Conservation (phyloP, 345 rosid species). For the rapeseed (Brassica napus) region DNA sequence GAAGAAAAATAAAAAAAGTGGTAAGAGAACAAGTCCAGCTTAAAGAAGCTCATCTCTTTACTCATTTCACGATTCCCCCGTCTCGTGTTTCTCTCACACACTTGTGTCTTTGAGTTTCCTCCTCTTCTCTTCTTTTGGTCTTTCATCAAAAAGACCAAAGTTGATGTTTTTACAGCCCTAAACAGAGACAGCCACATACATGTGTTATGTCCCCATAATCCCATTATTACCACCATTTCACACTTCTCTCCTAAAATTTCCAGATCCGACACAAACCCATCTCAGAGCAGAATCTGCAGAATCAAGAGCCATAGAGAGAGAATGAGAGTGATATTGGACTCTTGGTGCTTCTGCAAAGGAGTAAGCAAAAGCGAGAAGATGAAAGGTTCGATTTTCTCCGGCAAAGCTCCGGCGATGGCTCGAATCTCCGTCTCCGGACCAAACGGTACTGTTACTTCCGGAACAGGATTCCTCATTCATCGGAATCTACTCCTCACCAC, state of each 20-base stretch:
- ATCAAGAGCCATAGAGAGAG: not conserved
- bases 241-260: slow-evolving; percentile 29
- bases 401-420: slow-evolving; percentile 61
- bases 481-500: slow-evolving; percentile 85
- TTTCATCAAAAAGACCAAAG: slow-evolving; percentile 27
- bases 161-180: slow-evolving; percentile 33
- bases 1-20: not conserved
- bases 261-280: slow-evolving; percentile 47
- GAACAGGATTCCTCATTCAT: slow-evolving; percentile 81
- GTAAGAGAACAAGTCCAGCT: slow-evolving; percentile 43
- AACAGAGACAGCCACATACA: slow-evolving; percentile 32
- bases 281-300: not conserved
- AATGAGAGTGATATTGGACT: slow-evolving; percentile 76
- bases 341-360: slow-evolving; percentile 95
- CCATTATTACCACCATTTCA: slow-evolving; percentile 22
- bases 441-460: slow-evolving; percentile 48
- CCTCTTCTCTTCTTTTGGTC: slow-evolving; percentile 25
- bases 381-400: slow-evolving; percentile 73
- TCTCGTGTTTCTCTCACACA: slow-evolving; percentile 33
- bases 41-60: slow-evolving; percentile 37
- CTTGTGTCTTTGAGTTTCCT: slow-evolving; percentile 10
- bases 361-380: slow-evolving; percentile 80
- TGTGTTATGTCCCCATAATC: slow-evolving; percentile 40
- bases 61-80: slow-evolving; percentile 59
- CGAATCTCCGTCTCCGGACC: slow-evolving; percentile 50